Evolutionary conservation across 306 rosid species (phyloP).

Genomic region (Erythrophleum fordii): DNA sequence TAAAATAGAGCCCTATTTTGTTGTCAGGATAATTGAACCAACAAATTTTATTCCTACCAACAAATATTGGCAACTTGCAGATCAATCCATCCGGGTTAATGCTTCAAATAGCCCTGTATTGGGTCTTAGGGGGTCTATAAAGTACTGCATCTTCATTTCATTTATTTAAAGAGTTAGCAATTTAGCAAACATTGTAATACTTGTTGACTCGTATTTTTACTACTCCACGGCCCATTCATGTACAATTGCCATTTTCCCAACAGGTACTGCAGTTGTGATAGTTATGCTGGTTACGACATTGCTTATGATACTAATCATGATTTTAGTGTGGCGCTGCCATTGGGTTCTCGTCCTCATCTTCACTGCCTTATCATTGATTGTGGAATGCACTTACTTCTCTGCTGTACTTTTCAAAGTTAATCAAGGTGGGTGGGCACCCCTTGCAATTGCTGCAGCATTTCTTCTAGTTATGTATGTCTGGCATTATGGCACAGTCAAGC

Average conservation of each 20-base stretch:
- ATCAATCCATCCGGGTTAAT: background rate
- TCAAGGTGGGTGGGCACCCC: constrained; percentile 99
- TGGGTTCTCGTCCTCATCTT: constrained; percentile 79
- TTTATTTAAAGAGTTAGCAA: background rate
- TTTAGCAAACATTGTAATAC: constrained; percentile 10
- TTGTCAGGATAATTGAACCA: background rate
- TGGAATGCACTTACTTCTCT: constrained; percentile 86
- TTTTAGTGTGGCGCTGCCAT: constrained; percentile 93
- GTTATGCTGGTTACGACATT: constrained; percentile 91
- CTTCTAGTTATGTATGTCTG: constrained; percentile 82
- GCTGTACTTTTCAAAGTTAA: constrained; percentile 82
- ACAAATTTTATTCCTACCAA: background rate
- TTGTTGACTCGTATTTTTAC: background rate
- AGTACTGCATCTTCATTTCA: constrained; percentile 1
- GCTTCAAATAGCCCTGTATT: constrained; percentile 2
- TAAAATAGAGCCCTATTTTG: background rate
- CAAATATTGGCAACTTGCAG: background rate
- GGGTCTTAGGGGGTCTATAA: background rate
- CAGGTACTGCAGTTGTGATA: constrained; percentile 91
- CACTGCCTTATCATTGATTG: constrained; percentile 69
- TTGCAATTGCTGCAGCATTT: constrained; percentile 78
- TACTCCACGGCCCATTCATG: constrained; percentile 1
- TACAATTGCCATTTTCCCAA: constrained; percentile 40
- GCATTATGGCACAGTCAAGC: constrained; percentile 86
- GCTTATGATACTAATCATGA: constrained; percentile 88